These are phyloP conservation scores for Spathaspora gorwiae DNA, from an alignment of 805 yeast genomes.

Conservation along the genomic window DNA sequence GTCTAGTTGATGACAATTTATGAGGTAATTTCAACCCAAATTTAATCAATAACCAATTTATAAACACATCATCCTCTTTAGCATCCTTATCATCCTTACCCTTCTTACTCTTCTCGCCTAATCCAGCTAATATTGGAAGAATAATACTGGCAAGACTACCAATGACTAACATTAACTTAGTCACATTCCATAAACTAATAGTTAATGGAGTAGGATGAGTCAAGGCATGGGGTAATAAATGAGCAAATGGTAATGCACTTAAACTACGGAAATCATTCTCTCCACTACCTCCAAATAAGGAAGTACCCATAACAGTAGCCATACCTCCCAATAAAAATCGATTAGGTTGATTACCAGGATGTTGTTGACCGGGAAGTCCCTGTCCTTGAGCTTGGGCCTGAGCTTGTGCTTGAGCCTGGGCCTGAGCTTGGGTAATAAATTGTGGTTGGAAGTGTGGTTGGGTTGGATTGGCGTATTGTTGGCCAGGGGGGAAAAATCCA, in stretches of 20 bases:
- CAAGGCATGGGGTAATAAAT: conserved; percentile 16
- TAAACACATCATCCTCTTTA: conserved; percentile 5
- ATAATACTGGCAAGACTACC: conserved; percentile 14
- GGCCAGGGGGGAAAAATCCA: neutral
- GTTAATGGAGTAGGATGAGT: conserved; percentile 19
- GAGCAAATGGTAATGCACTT: conserved; percentile 40
- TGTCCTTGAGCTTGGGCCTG: conserved; percentile 2
- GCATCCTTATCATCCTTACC: neutral
- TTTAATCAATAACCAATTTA: conserved; percentile 21
- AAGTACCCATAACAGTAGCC: conserved; percentile 61
- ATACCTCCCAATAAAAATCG: conserved; percentile 59
- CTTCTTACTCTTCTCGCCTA: neutral
- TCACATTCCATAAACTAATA: conserved; percentile 17
- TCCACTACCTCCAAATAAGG: conserved; percentile 48
- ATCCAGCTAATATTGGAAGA: conserved; percentile 10
- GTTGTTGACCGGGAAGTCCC: conserved; percentile 2
- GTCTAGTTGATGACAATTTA: conserved; percentile 10
- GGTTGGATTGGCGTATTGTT: conserved; percentile 1
- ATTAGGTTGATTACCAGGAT: conserved; percentile 21
- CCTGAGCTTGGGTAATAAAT: conserved; percentile 1
- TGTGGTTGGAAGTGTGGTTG: neutral
- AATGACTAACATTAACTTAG: conserved; percentile 20
- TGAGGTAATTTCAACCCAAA: conserved; percentile 28
- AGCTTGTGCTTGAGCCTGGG: neutral
- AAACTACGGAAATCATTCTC: conserved; percentile 41